Conservation (phyloP, 2,329 filamentous ascomycete species). For the Xenosphaeropsis pyriputrescens region DNA sequence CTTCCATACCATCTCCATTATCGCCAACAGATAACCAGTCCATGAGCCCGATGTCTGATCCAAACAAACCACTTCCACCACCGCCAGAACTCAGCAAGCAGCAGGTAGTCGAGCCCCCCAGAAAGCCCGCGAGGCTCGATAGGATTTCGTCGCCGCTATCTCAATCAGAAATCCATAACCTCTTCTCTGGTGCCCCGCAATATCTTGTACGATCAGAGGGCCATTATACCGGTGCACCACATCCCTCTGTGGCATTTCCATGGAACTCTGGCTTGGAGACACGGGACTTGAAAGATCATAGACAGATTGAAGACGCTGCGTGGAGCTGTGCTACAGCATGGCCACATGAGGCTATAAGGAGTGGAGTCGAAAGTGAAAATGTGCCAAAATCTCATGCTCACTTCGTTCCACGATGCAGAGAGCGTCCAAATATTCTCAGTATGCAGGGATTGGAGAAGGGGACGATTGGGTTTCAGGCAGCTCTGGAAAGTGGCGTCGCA, state of each 20-base stretch:
- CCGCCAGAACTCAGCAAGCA: slow-evolving; percentile 21
- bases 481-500: slow-evolving; percentile 48
- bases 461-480: slow-evolving; percentile 54
- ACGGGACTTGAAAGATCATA: slow-evolving; percentile 49
- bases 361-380: slow-evolving; percentile 18
- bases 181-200: slow-evolving; percentile 65
- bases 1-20: neutral
- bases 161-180: slow-evolving; percentile 46
- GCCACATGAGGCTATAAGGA: slow-evolving; percentile 37
- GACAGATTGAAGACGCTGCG: slow-evolving; percentile 45
- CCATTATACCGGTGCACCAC: slow-evolving; percentile 41
- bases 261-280: slow-evolving; percentile 49
- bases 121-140: slow-evolving; percentile 29
- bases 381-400: slow-evolving; percentile 9
- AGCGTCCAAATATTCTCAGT: slow-evolving; percentile 52
- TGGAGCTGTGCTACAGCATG: slow-evolving; percentile 49
- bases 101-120: slow-evolving; percentile 21
- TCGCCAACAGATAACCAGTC: neutral
- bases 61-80: slow-evolving; percentile 42
- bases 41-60: slow-evolving; percentile 19
- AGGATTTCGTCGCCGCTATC: slow-evolving; percentile 45
- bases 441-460: slow-evolving; percentile 59
- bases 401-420: slow-evolving; percentile 16
- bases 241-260: slow-evolving; percentile 51
- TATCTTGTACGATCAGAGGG: slow-evolving; percentile 49